Percentiles rank a stretch among this genome's conserved stretches.
These are phyloP conservation scores for Suillus alpinus DNA, from an alignment of 768 basidiomycete species.

Conservation along the genomic window DNA sequence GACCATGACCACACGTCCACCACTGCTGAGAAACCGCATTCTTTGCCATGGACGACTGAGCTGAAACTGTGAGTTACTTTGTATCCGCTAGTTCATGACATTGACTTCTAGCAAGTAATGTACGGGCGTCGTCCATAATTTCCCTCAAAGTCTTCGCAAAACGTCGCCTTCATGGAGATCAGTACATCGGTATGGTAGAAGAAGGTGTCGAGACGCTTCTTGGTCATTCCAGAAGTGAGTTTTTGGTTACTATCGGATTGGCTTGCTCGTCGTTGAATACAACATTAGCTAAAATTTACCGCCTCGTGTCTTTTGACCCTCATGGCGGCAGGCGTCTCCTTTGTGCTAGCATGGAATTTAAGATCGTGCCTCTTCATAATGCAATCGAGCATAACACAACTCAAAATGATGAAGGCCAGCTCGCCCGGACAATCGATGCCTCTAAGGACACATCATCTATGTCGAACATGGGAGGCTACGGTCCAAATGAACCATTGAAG, in stretches of 20 bases:
- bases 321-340: background rate
- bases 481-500: background rate
- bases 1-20: background rate
- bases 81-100: too few relatives aligned
- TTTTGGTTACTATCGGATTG: background rate
- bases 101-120: conserved; percentile 2
- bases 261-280: background rate
- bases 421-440: background rate
- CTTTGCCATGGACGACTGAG: conserved; percentile 5
- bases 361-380: background rate
- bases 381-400: background rate
- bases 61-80: conserved; percentile 3
- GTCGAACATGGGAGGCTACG: background rate
- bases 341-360: background rate
- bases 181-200: conserved; percentile 7
- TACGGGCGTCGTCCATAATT: conserved; percentile 3
- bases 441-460: background rate
- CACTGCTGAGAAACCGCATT: background rate
- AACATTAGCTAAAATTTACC: background rate
- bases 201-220: conserved; percentile 1
- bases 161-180: conserved; percentile 5
- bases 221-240: background rate
- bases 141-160: conserved; percentile 8
- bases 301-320: background rate
- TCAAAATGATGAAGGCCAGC: background rate